Percentiles rank a stretch among this genome's conserved stretches.
These are phyloP conservation scores for Tilletia caries DNA, from an alignment of 1,284 basidiomycete species.

Conservation along the genomic window DNA sequence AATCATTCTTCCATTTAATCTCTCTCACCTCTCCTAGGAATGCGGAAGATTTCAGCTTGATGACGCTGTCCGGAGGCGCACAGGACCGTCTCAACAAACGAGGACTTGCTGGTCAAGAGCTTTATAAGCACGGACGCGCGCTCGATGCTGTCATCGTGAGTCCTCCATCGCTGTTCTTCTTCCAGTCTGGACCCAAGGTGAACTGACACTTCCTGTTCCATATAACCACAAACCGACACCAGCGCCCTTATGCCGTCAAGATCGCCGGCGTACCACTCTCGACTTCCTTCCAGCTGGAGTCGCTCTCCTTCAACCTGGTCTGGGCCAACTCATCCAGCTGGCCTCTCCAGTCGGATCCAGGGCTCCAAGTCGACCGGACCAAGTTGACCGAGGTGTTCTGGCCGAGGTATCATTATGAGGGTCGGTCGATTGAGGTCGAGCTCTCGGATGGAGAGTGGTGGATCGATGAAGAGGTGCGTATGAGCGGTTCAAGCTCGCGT, in stretches of 20 bases:
- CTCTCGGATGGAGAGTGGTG: slow-evolving; percentile 28
- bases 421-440: slow-evolving; percentile 18
- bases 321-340: slow-evolving; percentile 14
- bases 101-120: slow-evolving; percentile 58
- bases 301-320: slow-evolving; percentile 12
- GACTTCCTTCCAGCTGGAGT: slow-evolving; percentile 8
- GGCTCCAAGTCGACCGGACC: background rate
- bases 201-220: background rate
- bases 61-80: slow-evolving; percentile 68
- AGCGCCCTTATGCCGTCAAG: slow-evolving; percentile 25
- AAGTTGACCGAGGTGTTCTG: slow-evolving; percentile 36
- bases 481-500: background rate
- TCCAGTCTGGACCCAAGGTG: background rate
- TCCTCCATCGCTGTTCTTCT: background rate
- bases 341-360: background rate
- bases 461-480: slow-evolving; percentile 9
- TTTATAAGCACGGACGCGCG: slow-evolving; percentile 78
- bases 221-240: background rate
- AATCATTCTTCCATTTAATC: background rate
- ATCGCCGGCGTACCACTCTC: slow-evolving; percentile 19
- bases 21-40: slow-evolving; percentile 74
- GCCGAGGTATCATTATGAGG: slow-evolving; percentile 14
- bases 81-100: slow-evolving; percentile 24
- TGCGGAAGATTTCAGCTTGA: slow-evolving; percentile 65
- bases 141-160: slow-evolving; percentile 63